Evolutionary conservation across 2,329 filamentous ascomycete species (phyloP).

Genomic region (Penicillium sumatraense): DNA sequence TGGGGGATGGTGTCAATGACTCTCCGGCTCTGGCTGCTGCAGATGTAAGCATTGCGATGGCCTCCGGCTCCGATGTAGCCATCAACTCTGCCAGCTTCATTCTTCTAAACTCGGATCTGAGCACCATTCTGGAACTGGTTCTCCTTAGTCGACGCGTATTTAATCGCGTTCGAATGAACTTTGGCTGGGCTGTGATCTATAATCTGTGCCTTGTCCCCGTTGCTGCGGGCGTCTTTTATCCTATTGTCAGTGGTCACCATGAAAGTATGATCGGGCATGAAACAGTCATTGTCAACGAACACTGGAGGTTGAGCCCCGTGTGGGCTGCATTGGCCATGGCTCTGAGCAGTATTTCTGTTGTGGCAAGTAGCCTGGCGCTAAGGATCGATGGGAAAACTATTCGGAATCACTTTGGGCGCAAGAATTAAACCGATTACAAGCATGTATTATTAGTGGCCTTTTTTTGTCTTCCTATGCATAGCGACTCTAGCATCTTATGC

Average conservation of each 20-base stretch:
- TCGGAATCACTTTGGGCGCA: slow-evolving; percentile 21
- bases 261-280: slow-evolving; percentile 38
- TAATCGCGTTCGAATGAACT: slow-evolving; percentile 79
- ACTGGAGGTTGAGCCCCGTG: slow-evolving; percentile 55
- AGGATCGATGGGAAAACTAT: slow-evolving; percentile 50
- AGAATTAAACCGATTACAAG: neutral
- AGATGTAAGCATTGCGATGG: slow-evolving; percentile 82
- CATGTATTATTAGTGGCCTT: neutral
- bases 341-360: slow-evolving; percentile 85
- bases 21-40: slow-evolving; percentile 78
- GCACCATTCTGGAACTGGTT: slow-evolving; percentile 73
- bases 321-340: slow-evolving; percentile 96
- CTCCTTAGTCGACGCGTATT: slow-evolving; percentile 74
- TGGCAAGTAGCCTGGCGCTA: slow-evolving; percentile 77
- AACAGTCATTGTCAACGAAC: slow-evolving; percentile 38
- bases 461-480: neutral
- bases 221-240: slow-evolving; percentile 78
- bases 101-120: slow-evolving; percentile 72
- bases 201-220: slow-evolving; percentile 78
- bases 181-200: slow-evolving; percentile 83
- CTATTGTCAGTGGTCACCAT: slow-evolving; percentile 51
- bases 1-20: slow-evolving; percentile 87
- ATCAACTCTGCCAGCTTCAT: slow-evolving; percentile 83
- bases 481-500: neutral
- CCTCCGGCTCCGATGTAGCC: slow-evolving; percentile 80